A percentile compares a stretch with the other conserved stretches of the same genome.
phyloP scores from a whole-genome alignment of 345 rosid genomes.

The Noccaea bulbosa region DNA sequence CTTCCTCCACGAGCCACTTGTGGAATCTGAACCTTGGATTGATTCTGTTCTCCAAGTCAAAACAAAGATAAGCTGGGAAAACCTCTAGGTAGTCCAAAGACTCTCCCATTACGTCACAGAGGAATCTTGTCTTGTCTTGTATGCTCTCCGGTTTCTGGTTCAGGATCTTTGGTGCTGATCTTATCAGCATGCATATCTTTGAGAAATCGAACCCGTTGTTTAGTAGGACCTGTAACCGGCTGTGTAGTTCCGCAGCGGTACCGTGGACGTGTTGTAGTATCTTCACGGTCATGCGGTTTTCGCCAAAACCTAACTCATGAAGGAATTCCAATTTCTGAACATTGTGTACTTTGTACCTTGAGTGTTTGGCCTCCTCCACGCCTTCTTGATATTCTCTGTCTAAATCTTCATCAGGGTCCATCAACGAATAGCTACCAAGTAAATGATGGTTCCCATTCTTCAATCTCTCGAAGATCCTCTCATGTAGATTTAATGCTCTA shows the following conservation, averaged over 20 bases:
- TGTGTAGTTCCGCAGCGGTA: slow-evolving; percentile 53
- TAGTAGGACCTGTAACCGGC: slow-evolving; percentile 55
- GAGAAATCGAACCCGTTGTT: slow-evolving; percentile 53
- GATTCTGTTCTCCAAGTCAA: slow-evolving; percentile 66
- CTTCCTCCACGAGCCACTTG: slow-evolving; percentile 58
- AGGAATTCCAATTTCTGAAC: slow-evolving; percentile 59
- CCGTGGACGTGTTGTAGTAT: slow-evolving; percentile 56
- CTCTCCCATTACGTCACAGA: slow-evolving; percentile 51
- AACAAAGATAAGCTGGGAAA: slow-evolving; percentile 66
- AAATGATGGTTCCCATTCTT: slow-evolving; percentile 51
- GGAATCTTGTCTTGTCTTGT: slow-evolving; percentile 55
- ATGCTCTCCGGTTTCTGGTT: slow-evolving; percentile 61
- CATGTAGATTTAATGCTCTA: slow-evolving; percentile 48
- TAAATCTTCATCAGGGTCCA: slow-evolving; percentile 51
- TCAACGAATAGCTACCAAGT: slow-evolving; percentile 51
- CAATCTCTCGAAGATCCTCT: slow-evolving; percentile 54
- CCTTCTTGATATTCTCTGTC: slow-evolving; percentile 50
- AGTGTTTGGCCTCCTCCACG: slow-evolving; percentile 49
- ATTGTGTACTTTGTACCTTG: slow-evolving; percentile 47
- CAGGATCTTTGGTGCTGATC: slow-evolving; percentile 56
- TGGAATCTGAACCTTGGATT: slow-evolving; percentile 61
- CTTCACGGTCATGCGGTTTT: slow-evolving; percentile 57
- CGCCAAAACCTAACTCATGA: slow-evolving; percentile 67
- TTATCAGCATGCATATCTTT: slow-evolving; percentile 53
- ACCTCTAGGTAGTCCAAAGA: slow-evolving; percentile 51